Percentiles rank a stretch among this genome's conserved stretches.
Conservation (phyloP, 1,284 basidiomycete genomes). For the Agaricales sp. region DNA sequence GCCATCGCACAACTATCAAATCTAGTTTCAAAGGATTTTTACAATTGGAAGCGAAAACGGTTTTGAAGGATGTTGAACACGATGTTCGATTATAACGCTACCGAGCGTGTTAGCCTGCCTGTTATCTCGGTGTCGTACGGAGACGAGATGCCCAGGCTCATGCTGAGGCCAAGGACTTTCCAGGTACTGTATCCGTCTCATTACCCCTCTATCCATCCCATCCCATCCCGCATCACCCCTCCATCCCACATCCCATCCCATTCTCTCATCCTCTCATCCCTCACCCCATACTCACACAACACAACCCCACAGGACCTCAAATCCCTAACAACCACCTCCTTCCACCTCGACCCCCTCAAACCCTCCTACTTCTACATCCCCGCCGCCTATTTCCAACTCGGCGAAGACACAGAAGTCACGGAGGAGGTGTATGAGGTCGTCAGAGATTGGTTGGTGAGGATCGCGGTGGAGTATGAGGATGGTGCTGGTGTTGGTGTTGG, state of each 20-base stretch:
- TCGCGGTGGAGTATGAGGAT: no score
- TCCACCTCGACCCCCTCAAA: neutral
- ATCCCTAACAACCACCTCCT: neutral
- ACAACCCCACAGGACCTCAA: neutral
- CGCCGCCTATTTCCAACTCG: neutral
- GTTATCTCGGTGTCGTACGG: neutral
- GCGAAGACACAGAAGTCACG: neutral
- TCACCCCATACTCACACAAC: neutral
- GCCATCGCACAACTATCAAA: no score
- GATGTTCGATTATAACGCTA: neutral
- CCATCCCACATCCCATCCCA: no score
- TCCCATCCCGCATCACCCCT: no score
- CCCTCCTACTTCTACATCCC: neutral
- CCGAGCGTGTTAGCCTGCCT: neutral
- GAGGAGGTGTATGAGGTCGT: neutral
- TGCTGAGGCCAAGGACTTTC: neutral
- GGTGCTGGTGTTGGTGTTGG: no score
- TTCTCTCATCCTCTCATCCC: no score
- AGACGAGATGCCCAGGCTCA: neutral
- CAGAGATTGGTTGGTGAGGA: neutral
- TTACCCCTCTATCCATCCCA: no score
- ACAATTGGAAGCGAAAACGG: no score
- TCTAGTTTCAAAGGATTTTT: no score
- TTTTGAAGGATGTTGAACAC: neutral
- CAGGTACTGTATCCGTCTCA: neutral